Evolutionary conservation across 129 eudicot species (phyloP).

Genomic region (Ambrosia artemisiifolia): DNA sequence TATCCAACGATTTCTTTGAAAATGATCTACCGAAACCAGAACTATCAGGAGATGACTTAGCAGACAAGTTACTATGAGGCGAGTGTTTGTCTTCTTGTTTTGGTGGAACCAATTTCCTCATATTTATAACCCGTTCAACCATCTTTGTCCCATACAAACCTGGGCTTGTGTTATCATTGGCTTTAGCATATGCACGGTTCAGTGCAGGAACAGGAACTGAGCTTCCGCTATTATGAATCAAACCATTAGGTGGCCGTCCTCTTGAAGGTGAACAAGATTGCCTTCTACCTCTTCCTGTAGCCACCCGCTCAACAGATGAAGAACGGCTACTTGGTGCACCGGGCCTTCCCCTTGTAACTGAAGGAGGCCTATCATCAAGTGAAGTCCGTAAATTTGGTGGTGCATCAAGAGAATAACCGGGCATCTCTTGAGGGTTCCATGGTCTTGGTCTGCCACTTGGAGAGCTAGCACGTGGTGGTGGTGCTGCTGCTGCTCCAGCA

Average conservation of each 20-base stretch:
- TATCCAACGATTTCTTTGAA: constrained; percentile 91
- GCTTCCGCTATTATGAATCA: constrained; percentile 64
- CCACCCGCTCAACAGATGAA: constrained; percentile 71
- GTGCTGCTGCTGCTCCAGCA: constrained; percentile 27
- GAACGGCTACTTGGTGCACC: constrained; percentile 76
- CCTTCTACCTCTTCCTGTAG: constrained; percentile 69
- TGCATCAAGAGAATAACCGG: constrained; percentile 82
- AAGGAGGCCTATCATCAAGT: constrained; percentile 67
- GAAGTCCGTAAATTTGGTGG: constrained; percentile 91
- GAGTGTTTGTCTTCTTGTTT: constrained; percentile 82
- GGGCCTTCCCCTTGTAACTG: constrained; percentile 85
- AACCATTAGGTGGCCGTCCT: constrained; percentile 78
- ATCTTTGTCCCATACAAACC: constrained; percentile 78
- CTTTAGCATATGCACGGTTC: constrained; percentile 75
- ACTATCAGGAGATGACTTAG: constrained; percentile 89
- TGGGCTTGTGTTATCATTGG: constrained; percentile 77
- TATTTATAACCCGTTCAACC: constrained; percentile 92
- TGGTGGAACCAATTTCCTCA: constrained; percentile 88
- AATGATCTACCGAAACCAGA: constrained; percentile 87
- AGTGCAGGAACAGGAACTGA: constrained; percentile 74
- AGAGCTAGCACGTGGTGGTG: constrained; percentile 64
- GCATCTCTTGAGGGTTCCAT: constrained; percentile 98
- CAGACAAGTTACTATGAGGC: constrained; percentile 76
- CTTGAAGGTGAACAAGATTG: constrained; percentile 98
- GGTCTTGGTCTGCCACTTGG: constrained; percentile 72